phyloP scores from a whole-genome alignment of 2,329 filamentous ascomycete species.

The Diplodia sapinea region DNA sequence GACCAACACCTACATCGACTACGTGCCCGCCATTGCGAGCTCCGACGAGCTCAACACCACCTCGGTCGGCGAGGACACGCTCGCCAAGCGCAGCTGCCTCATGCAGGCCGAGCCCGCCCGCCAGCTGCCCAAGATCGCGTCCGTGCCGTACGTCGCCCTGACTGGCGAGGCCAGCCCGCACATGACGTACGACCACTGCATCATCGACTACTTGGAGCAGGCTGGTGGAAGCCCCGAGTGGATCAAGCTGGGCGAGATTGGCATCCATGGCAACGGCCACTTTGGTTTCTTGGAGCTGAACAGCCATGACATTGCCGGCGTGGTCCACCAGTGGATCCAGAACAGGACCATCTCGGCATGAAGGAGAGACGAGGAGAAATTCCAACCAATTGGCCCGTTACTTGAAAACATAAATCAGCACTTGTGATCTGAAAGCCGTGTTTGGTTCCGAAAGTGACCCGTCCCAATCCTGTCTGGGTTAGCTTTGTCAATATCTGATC shows the following conservation, averaged over 20 bases:
- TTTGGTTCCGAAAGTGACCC: neutral
- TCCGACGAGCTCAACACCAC: constrained; percentile 31
- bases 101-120: constrained; percentile 36
- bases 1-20: constrained; percentile 31
- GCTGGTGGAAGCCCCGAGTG: constrained; percentile 56
- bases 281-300: constrained; percentile 63
- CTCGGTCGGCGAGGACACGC: constrained; percentile 34
- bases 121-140: constrained; percentile 38
- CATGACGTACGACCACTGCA: constrained; percentile 44
- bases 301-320: constrained; percentile 51
- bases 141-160: constrained; percentile 42
- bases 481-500: neutral
- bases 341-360: neutral
- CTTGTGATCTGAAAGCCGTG: too few species aligned
- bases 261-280: constrained; percentile 62
- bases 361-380: neutral
- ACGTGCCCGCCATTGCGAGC: constrained; percentile 15
- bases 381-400: neutral
- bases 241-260: constrained; percentile 52
- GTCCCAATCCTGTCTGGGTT: neutral
- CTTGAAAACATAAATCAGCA: neutral
- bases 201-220: constrained; percentile 40
- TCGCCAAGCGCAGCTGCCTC: constrained; percentile 36
- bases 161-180: constrained; percentile 43
- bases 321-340: constrained; percentile 49